Conservation (phyloP, 2,329 filamentous ascomycete species). For the Pseudogymnoascus sp. region DNA sequence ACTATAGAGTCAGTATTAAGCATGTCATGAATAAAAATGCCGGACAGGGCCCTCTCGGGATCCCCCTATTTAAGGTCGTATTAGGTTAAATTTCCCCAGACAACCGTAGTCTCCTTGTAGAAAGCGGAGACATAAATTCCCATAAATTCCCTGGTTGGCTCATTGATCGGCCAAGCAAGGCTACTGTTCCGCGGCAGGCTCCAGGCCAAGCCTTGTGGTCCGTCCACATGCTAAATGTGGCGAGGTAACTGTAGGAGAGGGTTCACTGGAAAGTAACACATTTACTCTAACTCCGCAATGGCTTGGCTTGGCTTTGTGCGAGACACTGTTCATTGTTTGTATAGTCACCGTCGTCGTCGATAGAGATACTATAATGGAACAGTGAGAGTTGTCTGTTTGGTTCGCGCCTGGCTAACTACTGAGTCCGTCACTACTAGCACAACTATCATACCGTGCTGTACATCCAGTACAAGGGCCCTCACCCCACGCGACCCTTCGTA, state of each 20-base stretch:
- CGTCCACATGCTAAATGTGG: conserved; percentile 5
- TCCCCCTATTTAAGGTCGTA: background rate
- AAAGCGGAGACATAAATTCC: background rate
- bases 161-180: conserved; percentile 6
- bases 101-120: background rate
- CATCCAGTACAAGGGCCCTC: background rate
- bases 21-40: background rate
- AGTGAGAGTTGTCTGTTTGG: background rate
- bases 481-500: conserved; percentile 1
- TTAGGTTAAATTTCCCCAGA: conserved; percentile 1
- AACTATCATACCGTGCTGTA: background rate
- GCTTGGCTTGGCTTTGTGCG: background rate
- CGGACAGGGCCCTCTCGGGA: background rate
- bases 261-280: background rate
- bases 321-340: background rate
- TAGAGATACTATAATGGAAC: background rate
- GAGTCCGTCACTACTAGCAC: background rate
- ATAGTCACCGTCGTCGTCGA: background rate
- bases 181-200: background rate
- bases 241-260: background rate
- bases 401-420: conserved; percentile 3
- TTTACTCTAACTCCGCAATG: background rate
- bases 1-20: no score
- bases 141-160: background rate
- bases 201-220: background rate